Percentiles rank a stretch among this genome's conserved stretches.
Evolutionary conservation across 495 filamentous ascomycete species (phyloP).

Genomic region (Umbilicaria muhlenbergii): DNA sequence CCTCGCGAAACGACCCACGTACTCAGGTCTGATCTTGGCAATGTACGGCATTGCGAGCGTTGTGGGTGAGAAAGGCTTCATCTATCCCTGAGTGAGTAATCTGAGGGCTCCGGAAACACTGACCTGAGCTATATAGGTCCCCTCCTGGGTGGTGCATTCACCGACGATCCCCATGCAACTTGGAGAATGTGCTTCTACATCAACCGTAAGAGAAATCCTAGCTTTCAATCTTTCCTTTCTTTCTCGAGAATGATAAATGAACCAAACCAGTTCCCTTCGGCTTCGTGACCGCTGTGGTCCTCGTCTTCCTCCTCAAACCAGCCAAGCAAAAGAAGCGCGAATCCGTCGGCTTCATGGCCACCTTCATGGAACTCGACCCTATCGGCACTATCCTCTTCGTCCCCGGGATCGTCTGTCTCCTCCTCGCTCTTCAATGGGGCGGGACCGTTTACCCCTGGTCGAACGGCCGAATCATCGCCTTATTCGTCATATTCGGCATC

Average conservation of each 20-base stretch:
- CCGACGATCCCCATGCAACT: conserved; percentile 8
- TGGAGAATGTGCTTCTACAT: conserved; percentile 40
- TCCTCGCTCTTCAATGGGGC: conserved; percentile 30
- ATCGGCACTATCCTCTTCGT: conserved; percentile 19
- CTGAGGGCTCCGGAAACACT: conserved; percentile 34
- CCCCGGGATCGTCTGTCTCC: conserved; percentile 22
- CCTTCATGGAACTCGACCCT: conserved; percentile 11
- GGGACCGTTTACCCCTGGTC: conserved; percentile 24
- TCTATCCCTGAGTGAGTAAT: conserved; percentile 27
- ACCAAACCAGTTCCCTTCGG: conserved; percentile 32
- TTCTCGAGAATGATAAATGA: too few relatives aligned
- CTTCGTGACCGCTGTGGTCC: conserved; percentile 13
- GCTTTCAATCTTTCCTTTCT: conserved; percentile 9
- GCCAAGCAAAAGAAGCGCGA: conserved; percentile 7
- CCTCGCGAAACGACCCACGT: conserved; percentile 8
- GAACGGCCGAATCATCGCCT: conserved; percentile 19
- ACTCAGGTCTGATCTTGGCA: conserved; percentile 19
- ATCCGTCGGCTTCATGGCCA: conserved; percentile 9
- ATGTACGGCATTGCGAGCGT: conserved; percentile 11
- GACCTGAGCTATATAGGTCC: conserved; percentile 8
- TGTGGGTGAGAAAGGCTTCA: conserved; percentile 4
- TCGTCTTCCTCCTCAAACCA: conserved; percentile 9
- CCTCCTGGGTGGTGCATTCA: not conserved
- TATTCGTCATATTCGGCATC: conserved; percentile 21
- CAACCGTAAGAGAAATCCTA: conserved; percentile 29